These are phyloP conservation scores for Oleoguttula mirabilis DNA, from an alignment of 495 filamentous ascomycete species.

Conservation along the genomic window DNA sequence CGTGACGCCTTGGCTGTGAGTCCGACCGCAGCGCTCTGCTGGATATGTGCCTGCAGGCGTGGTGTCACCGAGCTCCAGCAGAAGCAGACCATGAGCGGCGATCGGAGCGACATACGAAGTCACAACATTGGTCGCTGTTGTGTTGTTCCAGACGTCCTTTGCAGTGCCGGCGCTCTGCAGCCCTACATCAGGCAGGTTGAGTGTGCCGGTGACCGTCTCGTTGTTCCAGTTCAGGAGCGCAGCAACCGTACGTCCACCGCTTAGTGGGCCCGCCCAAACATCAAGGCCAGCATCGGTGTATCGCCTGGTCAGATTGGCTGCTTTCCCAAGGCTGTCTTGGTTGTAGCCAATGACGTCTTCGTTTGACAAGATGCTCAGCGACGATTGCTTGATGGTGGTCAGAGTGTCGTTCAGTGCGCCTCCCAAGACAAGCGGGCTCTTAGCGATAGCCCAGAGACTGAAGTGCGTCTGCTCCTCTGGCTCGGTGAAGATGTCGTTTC, in stretches of 20 bases:
- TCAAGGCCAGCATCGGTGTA: conserved; percentile 38
- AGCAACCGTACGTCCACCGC: conserved; percentile 30
- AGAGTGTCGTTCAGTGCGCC: neutral
- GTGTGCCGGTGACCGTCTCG: conserved; percentile 29
- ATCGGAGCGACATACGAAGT: conserved; percentile 32
- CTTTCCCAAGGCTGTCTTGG: conserved; percentile 7
- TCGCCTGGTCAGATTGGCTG: conserved; percentile 19
- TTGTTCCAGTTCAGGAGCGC: conserved; percentile 38
- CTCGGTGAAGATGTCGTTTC: conserved; percentile 3
- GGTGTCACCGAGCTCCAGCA: conserved; percentile 34
- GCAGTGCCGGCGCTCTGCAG: conserved; percentile 31
- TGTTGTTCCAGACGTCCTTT: conserved; percentile 35
- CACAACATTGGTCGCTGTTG: conserved; percentile 25
- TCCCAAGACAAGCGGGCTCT: conserved; percentile 10
- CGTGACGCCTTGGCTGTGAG: conserved; percentile 10
- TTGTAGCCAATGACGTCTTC: conserved; percentile 7
- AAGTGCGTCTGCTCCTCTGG: conserved; percentile 13
- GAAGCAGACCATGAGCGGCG: conserved; percentile 33
- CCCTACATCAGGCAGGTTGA: conserved; percentile 33
- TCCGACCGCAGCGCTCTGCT: neutral
- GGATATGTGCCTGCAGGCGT: conserved; percentile 24
- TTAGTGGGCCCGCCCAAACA: conserved; percentile 38
- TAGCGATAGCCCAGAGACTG: conserved; percentile 10
- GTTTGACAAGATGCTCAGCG: conserved; percentile 9
- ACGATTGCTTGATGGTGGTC: neutral